These are phyloP conservation scores for Pseudisothecium myosuroides DNA, from an alignment of 225 moss, liverwort and hornwort species.

Conservation along the genomic window DNA sequence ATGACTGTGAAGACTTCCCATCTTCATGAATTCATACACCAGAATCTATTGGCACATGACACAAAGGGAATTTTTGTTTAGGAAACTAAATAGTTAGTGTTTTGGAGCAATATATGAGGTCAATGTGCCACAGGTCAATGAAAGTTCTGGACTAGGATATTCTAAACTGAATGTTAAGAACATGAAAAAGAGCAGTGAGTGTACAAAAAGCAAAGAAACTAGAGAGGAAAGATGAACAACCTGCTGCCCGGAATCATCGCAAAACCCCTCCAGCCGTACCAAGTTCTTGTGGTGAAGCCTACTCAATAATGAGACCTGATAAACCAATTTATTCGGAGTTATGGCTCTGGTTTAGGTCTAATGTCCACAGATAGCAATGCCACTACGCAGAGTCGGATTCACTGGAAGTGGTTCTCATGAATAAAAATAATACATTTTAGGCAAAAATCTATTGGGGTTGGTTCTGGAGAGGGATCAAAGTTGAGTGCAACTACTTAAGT, in stretches of 20 bases:
- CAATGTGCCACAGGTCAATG: not conserved
- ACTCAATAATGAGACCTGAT: conserved; percentile 21
- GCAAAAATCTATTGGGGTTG: no score
- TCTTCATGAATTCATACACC: no score
- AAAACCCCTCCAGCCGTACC: conserved; percentile 28
- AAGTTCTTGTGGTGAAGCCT: conserved; percentile 41
- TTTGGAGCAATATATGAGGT: not conserved
- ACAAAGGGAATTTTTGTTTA: not conserved
- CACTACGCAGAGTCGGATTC: not conserved
- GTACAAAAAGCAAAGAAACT: not conserved
- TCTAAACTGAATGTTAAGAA: not conserved
- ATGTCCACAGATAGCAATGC: no score
- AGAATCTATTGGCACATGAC: not conserved
- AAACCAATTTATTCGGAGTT: not conserved
- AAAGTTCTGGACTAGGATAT: not conserved
- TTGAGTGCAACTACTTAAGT: no score
- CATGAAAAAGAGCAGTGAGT: not conserved
- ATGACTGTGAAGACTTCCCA: conserved; percentile 21
- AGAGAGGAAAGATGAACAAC: not conserved
- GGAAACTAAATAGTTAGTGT: not conserved
- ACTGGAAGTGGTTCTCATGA: no score
- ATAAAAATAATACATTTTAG: no score
- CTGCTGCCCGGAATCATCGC: conserved; percentile 24
- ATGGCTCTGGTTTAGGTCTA: not conserved
- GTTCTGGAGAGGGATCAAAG: no score